A percentile compares a stretch with the other conserved stretches of the same genome.
Evolutionary conservation across 169 alveolate species (phyloP).

Genomic region (Cryptosporidium viatorum): DNA sequence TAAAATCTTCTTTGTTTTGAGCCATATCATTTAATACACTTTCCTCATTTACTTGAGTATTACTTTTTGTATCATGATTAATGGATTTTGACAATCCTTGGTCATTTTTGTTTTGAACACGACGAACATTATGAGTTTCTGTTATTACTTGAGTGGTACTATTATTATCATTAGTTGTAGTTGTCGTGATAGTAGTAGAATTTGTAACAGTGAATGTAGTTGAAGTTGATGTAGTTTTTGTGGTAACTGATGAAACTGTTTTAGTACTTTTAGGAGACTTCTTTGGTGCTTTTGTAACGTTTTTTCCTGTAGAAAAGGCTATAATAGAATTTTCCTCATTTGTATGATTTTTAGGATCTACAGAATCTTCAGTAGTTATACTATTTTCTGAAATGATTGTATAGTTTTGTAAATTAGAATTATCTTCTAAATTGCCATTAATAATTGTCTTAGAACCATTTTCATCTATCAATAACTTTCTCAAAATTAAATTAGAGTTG

Average conservation of each 20-base stretch:
- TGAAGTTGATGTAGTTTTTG: conserved; percentile 1
- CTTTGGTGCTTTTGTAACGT: not conserved
- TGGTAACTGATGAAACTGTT: not conserved
- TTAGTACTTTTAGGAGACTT: not conserved
- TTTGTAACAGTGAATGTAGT: conserved; percentile 2
- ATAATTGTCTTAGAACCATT: not conserved
- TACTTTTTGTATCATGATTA: not conserved
- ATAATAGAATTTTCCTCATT: not conserved
- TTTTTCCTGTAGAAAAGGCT: not conserved
- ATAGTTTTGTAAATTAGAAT: not conserved
- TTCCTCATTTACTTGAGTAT: not conserved
- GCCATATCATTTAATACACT: conserved; percentile 20
- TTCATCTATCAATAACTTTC: not conserved
- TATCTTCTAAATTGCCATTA: not conserved
- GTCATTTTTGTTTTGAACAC: not conserved
- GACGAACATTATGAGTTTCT: not conserved
- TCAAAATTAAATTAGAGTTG: not conserved
- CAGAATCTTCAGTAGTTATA: not conserved
- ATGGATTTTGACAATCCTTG: not conserved
- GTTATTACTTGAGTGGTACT: not conserved
- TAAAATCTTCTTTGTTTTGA: conserved; percentile 19
- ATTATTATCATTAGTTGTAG: not conserved
- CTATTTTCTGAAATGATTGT: not conserved
- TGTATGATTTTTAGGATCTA: not conserved
- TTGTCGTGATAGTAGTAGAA: conserved; percentile 6